These are phyloP conservation scores for Tolypocladium tundrense DNA, from an alignment of 2,329 filamentous ascomycete species.

Conservation along the genomic window DNA sequence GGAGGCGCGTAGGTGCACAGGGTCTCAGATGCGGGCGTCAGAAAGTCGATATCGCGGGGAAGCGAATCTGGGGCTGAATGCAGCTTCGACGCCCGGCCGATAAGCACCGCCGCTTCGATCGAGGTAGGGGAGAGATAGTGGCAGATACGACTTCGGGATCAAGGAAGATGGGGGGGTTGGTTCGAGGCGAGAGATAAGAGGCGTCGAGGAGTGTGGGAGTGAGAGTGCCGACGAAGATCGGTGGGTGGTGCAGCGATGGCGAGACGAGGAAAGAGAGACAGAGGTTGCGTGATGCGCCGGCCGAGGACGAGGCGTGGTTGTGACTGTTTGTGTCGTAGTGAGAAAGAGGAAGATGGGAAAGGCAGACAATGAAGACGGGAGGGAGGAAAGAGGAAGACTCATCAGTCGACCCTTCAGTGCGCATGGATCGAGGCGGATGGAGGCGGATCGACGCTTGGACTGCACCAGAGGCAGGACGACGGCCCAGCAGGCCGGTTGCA, in stretches of 20 bases:
- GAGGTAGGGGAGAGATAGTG: not conserved
- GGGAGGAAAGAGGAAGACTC: constrained; percentile 1
- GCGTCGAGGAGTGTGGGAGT: not conserved
- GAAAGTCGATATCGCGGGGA: constrained; percentile 1
- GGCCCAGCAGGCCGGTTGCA: constrained; percentile 6
- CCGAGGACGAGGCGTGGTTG: not conserved
- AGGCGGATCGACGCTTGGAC: constrained; percentile 4
- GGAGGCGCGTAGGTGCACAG: not conserved
- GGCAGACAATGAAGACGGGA: constrained; percentile 4
- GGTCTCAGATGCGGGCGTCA: not conserved
- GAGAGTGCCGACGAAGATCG: not conserved
- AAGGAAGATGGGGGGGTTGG: not conserved
- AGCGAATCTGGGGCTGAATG: not conserved
- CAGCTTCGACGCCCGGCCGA: not conserved
- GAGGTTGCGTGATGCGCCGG: not conserved
- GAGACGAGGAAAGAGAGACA: not conserved
- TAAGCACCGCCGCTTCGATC: not conserved
- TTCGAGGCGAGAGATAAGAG: not conserved
- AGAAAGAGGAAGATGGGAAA: not conserved
- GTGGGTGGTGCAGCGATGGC: not conserved
- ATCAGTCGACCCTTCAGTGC: not conserved
- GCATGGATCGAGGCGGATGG: not conserved
- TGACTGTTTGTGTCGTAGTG: not conserved
- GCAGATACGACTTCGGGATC: not conserved
- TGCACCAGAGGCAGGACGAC: not conserved